A percentile compares a stretch with the other conserved stretches of the same genome.
phyloP scores from a whole-genome alignment of 2,329 filamentous ascomycete genomes.

The Colletotrichum musae region DNA sequence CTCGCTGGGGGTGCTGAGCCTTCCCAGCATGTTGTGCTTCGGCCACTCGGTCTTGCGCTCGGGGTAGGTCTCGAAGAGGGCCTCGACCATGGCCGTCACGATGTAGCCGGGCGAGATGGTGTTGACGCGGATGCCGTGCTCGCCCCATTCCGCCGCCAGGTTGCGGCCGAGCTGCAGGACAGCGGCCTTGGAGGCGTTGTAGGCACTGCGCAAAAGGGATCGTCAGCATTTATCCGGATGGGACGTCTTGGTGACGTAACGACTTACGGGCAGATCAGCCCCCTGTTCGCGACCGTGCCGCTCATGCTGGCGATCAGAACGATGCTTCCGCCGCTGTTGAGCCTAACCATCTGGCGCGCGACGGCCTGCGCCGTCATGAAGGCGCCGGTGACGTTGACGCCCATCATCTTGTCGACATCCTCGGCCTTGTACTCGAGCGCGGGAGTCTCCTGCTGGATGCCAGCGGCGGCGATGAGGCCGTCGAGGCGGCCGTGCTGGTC shows the following conservation, averaged over 20 bases:
- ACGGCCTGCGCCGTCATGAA: conserved; percentile 91
- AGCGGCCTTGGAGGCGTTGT: conserved; percentile 83
- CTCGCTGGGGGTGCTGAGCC: conserved; percentile 77
- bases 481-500: conserved; percentile 80
- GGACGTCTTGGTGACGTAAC: background rate
- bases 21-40: conserved; percentile 86
- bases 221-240: background rate
- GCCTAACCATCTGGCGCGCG: conserved; percentile 80
- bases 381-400: conserved; percentile 88
- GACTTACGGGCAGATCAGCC: conserved; percentile 71
- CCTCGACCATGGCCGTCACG: conserved; percentile 86
- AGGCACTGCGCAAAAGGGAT: conserved; percentile 68
- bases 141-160: conserved; percentile 81
- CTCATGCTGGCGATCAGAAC: conserved; percentile 81
- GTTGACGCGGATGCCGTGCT: conserved; percentile 82
- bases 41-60: conserved; percentile 80
- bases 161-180: conserved; percentile 80
- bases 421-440: conserved; percentile 85
- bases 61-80: conserved; percentile 82
- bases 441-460: conserved; percentile 85
- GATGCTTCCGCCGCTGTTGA: conserved; percentile 72
- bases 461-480: conserved; percentile 79
- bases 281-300: conserved; percentile 75
- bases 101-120: conserved; percentile 87
- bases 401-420: conserved; percentile 83